Evolutionary conservation across 805 yeast genomes (phyloP), one percentile per base, ranked within the genome.

Genomic region (Candida maesae): DNA sequence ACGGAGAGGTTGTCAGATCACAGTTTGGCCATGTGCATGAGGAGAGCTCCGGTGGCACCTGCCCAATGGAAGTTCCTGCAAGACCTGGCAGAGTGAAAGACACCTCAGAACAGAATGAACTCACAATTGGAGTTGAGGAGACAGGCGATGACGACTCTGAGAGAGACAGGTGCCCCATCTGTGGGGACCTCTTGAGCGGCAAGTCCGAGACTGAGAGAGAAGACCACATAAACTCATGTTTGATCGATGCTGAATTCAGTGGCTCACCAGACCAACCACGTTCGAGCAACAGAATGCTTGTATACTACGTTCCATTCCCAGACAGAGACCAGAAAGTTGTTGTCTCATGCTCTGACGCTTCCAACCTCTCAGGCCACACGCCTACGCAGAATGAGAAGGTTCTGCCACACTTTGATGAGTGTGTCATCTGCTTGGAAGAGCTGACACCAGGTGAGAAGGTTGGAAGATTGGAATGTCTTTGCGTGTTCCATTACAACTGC

Each of bases 371-470:
- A 12, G 40, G 36, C 4, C 17, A 38, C 5, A 33, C 45, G 1
- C 43, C 39, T 11, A 23, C 28, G 8, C 37, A 27, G 16, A 41
- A 44, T 13, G 39, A 38, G 23, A 36, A 45, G 25, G 32, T 43
- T 28, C 35, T 59, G 55, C 42, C 60, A 52, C 58, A 65, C 20
- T 69, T 71, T 25, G 77, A 78, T 36, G 98, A 93, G 60, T 93
- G 99, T 60, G 91, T 88, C 13, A 91, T 93, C 18, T 93, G 99
- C 57, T 77, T 91, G 47, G 99, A 93, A 59, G 95, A 86, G 15
- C 78, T 90, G 59, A 64, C 66, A 35, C 86, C 90, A 0, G 95
- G 95, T 2, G 93, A 89, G 41, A 83, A 82, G 55, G 91, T 93
- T 14, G 98, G 95, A 0, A 67, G 99, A 31, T 64, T 93, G 44